Evolutionary conservation across 1,139 yeast genomes (phyloP).

Genomic region (Candida pseudoviswanathii): DNA sequence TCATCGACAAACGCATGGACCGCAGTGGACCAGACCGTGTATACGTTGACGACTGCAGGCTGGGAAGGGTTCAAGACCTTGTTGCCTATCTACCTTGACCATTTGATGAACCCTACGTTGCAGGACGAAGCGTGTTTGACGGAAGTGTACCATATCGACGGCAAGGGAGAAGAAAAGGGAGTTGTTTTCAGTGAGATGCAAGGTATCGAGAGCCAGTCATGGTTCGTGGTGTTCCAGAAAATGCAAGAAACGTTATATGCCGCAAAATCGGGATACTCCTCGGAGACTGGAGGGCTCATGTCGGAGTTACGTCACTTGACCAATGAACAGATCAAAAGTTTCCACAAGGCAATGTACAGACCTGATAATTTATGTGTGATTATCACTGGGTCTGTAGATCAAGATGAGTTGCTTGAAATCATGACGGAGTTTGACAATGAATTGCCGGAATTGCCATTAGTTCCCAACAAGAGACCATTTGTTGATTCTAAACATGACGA

Average conservation of each 20-base stretch:
- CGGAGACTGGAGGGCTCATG: conserved; percentile 94
- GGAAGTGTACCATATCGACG: conserved; percentile 94
- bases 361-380: conserved; percentile 85
- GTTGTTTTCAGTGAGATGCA: conserved; percentile 98
- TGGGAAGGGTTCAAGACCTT: conserved; percentile 91
- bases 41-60: conserved; percentile 89
- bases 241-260: conserved; percentile 64
- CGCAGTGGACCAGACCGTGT: conserved; percentile 92
- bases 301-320: conserved; percentile 72
- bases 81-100: conserved; percentile 89
- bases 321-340: conserved; percentile 71
- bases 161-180: conserved; percentile 89
- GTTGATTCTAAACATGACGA: conserved; percentile 64
- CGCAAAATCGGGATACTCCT: conserved; percentile 62
- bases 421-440: conserved; percentile 66
- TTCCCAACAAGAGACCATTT: conserved; percentile 66
- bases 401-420: conserved; percentile 60
- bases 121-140: conserved; percentile 91
- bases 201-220: conserved; percentile 82
- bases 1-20: conserved; percentile 98
- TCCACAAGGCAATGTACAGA: conserved; percentile 72
- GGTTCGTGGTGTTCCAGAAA: conserved; percentile 65
- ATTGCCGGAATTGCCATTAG: conserved; percentile 39
- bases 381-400: conserved; percentile 82
- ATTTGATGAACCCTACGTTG: conserved; percentile 78